These are phyloP conservation scores for Tuber umbilicatum DNA, from an alignment of 495 filamentous ascomycete species.

Conservation along the genomic window DNA sequence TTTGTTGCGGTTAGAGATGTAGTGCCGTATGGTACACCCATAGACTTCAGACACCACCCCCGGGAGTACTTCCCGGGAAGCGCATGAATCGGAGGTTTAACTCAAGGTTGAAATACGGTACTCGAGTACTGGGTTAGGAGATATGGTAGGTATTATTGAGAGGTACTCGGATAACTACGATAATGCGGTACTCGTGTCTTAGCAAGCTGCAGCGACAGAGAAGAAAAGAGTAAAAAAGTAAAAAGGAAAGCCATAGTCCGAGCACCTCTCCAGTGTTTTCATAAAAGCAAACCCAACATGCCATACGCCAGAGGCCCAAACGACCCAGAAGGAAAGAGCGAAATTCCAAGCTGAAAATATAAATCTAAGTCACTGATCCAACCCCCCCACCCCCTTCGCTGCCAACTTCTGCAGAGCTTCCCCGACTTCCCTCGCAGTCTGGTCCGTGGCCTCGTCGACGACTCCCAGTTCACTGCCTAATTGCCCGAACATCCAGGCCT, in stretches of 20 bases:
- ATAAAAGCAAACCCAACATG: background rate
- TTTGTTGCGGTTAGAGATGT: too few species aligned
- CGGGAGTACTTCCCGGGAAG: background rate
- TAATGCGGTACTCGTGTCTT: background rate
- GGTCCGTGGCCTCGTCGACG: constrained; percentile 46
- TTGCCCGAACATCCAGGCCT: constrained; percentile 68
- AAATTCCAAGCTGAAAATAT: background rate
- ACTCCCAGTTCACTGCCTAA: constrained; percentile 55
- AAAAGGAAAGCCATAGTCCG: background rate
- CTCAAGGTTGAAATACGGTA: background rate
- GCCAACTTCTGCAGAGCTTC: constrained; percentile 49
- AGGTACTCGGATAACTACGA: background rate
- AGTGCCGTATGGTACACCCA: too few species aligned
- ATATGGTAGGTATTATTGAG: background rate
- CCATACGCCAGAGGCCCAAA: constrained; percentile 2
- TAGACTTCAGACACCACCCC: too few species aligned
- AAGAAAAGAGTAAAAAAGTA: background rate
- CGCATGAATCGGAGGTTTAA: background rate
- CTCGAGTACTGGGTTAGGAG: background rate
- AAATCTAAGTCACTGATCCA: constrained; percentile 35
- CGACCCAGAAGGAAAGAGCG: background rate
- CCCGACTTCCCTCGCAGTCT: constrained; percentile 52
- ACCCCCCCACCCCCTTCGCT: constrained; percentile 43
- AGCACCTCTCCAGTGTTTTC: background rate
- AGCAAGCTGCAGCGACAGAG: background rate